A percentile compares a stretch with the other conserved stretches of the same genome.
Conservation (phyloP, 345 rosid genomes). For the Eutrema yunnanense region DNA sequence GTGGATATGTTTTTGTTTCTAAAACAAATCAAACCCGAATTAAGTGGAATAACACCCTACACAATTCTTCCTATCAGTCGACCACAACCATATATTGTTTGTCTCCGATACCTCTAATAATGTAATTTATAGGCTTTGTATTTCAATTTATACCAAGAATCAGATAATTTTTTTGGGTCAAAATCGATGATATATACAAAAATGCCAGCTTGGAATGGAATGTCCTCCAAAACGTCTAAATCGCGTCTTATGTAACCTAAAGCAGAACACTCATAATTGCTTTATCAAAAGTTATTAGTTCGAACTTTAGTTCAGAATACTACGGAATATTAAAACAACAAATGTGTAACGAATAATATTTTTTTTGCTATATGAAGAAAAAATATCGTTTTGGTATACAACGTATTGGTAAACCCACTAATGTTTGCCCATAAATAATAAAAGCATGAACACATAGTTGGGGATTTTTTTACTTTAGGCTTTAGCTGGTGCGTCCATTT, state of each 20-base stretch:
- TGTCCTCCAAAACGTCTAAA: slow-evolving; percentile 11
- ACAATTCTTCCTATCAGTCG: too few species aligned
- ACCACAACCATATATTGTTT: too few species aligned
- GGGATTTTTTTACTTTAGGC: neutral
- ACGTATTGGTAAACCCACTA: neutral
- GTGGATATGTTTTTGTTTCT: too few species aligned
- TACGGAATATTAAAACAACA: neutral
- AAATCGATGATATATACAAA: neutral
- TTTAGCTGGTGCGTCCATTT: slow-evolving; percentile 20
- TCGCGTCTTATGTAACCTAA: slow-evolving; percentile 20
- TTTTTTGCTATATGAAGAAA: neutral
- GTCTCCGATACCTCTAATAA: neutral
- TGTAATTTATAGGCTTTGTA: neutral
- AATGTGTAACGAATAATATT: neutral
- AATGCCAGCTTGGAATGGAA: slow-evolving; percentile 16
- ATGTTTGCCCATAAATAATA: slow-evolving; percentile 12
- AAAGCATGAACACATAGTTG: slow-evolving; percentile 4
- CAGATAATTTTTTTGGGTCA: neutral
- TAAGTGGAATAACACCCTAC: too few species aligned
- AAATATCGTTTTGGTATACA: neutral
- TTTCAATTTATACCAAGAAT: neutral
- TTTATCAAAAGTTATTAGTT: slow-evolving; percentile 17
- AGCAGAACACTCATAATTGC: slow-evolving; percentile 18
- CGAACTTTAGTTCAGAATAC: neutral
- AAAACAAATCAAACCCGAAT: too few species aligned